These are phyloP conservation scores for Metschnikowia arizonensis DNA, from an alignment of 805 yeast species.

Conservation along the genomic window DNA sequence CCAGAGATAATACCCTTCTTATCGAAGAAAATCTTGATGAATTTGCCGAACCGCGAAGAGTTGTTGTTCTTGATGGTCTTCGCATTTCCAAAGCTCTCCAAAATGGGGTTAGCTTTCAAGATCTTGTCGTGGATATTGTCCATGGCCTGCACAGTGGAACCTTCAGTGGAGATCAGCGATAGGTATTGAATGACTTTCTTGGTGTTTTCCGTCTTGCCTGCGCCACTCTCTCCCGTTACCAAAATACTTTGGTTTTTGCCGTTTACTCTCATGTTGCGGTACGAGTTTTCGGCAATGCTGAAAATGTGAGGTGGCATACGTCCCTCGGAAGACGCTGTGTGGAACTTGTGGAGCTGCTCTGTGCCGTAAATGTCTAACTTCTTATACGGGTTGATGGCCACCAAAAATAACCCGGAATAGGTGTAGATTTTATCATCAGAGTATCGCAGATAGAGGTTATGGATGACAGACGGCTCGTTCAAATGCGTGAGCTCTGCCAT, in stretches of 20 bases:
- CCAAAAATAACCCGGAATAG: constrained; percentile 90
- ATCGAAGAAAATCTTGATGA: constrained; percentile 79
- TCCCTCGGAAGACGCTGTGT: constrained; percentile 24
- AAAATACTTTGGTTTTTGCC: constrained; percentile 80
- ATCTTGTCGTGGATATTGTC: constrained; percentile 74
- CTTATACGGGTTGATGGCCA: constrained; percentile 91
- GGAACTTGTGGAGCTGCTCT: constrained; percentile 55
- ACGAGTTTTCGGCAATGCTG: constrained; percentile 85
- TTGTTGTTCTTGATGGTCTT: constrained; percentile 91
- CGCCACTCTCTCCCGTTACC: constrained; percentile 99
- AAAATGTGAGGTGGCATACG: constrained; percentile 78
- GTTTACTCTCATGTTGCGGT: constrained; percentile 64
- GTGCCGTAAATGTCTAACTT: constrained; percentile 65
- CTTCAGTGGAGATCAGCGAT: constrained; percentile 60
- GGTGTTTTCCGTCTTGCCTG: constrained; percentile 97
- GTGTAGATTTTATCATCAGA: constrained; percentile 79
- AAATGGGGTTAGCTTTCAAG: constrained; percentile 88
- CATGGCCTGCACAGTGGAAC: constrained; percentile 7
- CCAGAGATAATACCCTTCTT: constrained; percentile 65
- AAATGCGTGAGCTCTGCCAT: constrained; percentile 94
- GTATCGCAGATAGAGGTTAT: constrained; percentile 77
- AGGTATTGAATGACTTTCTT: constrained; percentile 90
- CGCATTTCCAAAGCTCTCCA: constrained; percentile 96
- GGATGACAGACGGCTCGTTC: constrained; percentile 92
- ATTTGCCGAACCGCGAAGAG: constrained; percentile 95